Base-by-base conservation (phyloP, 2,329 filamentous ascomycete genomes). In the Fusarium austroafricanum region DNA sequence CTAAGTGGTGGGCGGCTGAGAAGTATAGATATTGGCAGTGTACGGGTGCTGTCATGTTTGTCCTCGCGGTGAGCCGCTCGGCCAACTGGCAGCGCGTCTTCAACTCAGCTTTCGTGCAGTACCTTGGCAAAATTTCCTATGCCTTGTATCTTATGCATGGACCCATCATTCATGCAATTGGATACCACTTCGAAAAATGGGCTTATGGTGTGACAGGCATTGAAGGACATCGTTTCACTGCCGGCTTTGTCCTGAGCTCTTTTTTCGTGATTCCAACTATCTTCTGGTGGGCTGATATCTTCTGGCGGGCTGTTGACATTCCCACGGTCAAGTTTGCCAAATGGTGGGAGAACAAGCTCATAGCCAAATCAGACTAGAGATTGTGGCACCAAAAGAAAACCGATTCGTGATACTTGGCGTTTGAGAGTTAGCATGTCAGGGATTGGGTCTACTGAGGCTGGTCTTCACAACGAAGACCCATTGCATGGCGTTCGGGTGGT, bases 121-220 rank as follows among this genome's bases (percentile, higher is more conserved):
- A 89, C 75, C 78, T 89, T 8, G 87, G 87, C 60, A 83, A 83
- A 72, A 84, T 89, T 67, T 88, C 85, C 52, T 90, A 87, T 72
- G 83, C 86, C 49, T 73, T 90, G 26, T 90, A 90, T 74, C 81
- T 90, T 15, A 84, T 89, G 79, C 87, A 90, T 72, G 86, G 86
- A 1, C 84, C 85, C 5, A 81, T 84, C 4, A 81, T 85, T 71
- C 85, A 87, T 68, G 82, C 82, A 3, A 69, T 84, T 18, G 86
- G 86, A 12, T 88, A 87, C 68, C 78, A 81, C 33, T 81, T 83
- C 59, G 81, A 87, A 71, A 80, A 79, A 33, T 80, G 81, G 76
- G 83, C 80, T 2, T 87, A 83, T 75, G 73, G 75, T 14, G 39
- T 84, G 37, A 86, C 82, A 0, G 86, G 85, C 8, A 77, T 77